Conservation (phyloP, 306 rosid genomes). For the Hylodesmum podocarpum region DNA sequence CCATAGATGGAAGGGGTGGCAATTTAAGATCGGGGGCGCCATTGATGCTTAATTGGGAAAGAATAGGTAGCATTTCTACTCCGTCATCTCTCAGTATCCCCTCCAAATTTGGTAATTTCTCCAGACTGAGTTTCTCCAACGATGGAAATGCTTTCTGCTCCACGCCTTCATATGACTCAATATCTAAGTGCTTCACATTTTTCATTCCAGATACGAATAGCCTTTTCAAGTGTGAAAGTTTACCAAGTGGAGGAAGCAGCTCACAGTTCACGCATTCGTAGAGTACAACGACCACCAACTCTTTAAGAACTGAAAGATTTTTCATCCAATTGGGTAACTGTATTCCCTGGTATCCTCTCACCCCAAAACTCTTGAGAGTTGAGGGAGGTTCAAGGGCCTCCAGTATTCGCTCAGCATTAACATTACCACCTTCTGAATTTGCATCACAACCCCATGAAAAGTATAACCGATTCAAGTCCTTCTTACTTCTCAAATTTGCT, state of each 20-base stretch:
- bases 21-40: background rate
- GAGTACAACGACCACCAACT: background rate
- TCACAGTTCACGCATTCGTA: background rate
- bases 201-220: background rate
- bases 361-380: background rate
- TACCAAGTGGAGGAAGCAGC: slow-evolving; percentile 12
- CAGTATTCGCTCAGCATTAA: background rate
- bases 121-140: background rate
- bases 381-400: background rate
- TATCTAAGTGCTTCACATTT: background rate
- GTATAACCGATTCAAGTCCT: background rate
- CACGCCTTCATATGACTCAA: background rate
- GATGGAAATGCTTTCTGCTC: slow-evolving; percentile 11
- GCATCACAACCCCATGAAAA: background rate
- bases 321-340: no score
- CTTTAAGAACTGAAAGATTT: background rate
- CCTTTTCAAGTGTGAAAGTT: background rate
- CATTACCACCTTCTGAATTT: background rate
- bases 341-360: background rate
- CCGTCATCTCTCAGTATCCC: background rate
- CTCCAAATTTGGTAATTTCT: background rate
- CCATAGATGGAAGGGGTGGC: background rate
- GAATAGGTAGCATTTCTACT: background rate
- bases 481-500: background rate
- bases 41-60: background rate